phyloP scores from a whole-genome alignment of 1,284 basidiomycete genomes.

The Moesziomyces parantarcticus region DNA sequence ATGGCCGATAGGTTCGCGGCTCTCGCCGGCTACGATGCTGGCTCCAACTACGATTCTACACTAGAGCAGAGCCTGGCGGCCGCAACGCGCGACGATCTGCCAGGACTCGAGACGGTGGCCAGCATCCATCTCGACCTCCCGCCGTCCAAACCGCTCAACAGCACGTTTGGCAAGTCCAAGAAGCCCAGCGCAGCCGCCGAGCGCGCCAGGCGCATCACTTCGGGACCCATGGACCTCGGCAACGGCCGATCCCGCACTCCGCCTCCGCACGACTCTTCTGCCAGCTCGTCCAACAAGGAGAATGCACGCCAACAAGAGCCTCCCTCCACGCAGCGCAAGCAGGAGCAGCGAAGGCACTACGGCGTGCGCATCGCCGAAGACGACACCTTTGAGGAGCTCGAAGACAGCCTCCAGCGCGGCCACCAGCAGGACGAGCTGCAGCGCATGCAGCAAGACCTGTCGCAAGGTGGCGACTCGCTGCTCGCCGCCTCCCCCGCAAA shows the following conservation, averaged over 20 bases:
- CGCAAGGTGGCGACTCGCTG: constrained; percentile 45
- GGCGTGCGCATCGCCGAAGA: constrained; percentile 54
- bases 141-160: constrained; percentile 30
- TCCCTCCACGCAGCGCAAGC: constrained; percentile 50
- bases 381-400: constrained; percentile 47
- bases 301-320: constrained; percentile 29
- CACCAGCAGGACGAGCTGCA: constrained; percentile 47
- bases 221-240: constrained; percentile 32
- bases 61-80: constrained; percentile 35
- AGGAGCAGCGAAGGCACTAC: constrained; percentile 46
- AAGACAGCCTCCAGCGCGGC: constrained; percentile 48
- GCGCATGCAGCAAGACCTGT: constrained; percentile 51
- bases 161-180: constrained; percentile 30
- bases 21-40: constrained; percentile 54
- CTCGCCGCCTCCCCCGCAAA: constrained; percentile 33
- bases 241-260: constrained; percentile 28
- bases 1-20: constrained; percentile 57
- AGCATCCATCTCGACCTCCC: constrained; percentile 45
- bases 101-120: constrained; percentile 46
- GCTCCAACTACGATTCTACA: constrained; percentile 48
- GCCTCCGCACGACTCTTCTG: constrained; percentile 32
- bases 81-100: constrained; percentile 33
- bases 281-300: constrained; percentile 32
- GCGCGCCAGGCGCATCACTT: constrained; percentile 36
- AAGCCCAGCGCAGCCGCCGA: constrained; percentile 35